Conservation (phyloP, 257 asterid species). For the Solanum appendiculatum region DNA sequence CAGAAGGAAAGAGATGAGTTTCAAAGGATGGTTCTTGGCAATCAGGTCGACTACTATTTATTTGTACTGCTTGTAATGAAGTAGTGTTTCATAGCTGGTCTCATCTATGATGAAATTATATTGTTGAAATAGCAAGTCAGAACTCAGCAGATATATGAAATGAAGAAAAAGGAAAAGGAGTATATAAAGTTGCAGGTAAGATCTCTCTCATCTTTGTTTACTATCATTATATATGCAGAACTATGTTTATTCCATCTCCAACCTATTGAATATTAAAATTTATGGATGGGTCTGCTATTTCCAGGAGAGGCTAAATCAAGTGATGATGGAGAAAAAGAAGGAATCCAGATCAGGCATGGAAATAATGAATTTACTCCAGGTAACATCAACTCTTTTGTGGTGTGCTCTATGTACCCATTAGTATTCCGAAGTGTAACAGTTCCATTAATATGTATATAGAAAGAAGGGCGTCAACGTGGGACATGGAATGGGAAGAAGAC, state of each 20-base stretch:
- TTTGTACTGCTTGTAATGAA: neutral
- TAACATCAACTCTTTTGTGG: conserved; percentile 3
- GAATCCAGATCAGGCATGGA: conserved; percentile 99
- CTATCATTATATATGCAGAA: neutral
- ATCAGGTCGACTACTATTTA: conserved; percentile 24
- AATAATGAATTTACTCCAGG: conserved; percentile 95
- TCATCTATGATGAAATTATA: neutral
- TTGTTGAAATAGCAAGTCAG: conserved; percentile 65
- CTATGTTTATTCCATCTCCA: neutral
- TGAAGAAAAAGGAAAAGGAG: conserved; percentile 93
- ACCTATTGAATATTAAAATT: neutral
- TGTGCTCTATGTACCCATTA: neutral
- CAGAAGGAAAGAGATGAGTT: conserved; percentile 44
- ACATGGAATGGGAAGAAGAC: conserved; percentile 92
- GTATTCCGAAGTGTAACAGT: neutral
- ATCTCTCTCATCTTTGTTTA: neutral
- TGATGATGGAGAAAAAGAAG: conserved; percentile 89
- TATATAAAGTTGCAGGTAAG: conserved; percentile 75
- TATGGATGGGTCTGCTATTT: neutral
- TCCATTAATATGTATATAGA: conserved; percentile 33
- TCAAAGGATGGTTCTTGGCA: conserved; percentile 42
- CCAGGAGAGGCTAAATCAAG: conserved; percentile 93
- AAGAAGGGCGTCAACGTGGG: conserved; percentile 99
- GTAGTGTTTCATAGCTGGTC: neutral
- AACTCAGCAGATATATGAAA: conserved; percentile 87